Base-by-base conservation (phyloP, 805 yeast species). In the Starmerella scarabaei region DNA sequence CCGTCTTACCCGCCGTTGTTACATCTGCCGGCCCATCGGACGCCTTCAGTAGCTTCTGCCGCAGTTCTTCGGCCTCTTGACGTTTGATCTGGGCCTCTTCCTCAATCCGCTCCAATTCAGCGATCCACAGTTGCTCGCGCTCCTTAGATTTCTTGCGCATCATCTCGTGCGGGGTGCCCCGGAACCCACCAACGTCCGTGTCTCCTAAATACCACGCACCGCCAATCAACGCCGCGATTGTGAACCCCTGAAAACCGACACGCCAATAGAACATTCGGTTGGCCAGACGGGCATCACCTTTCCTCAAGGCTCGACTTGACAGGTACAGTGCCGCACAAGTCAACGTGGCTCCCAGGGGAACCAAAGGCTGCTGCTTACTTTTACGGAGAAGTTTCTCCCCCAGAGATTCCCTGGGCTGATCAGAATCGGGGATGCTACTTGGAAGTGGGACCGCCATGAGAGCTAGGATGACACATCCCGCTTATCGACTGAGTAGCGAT, bases 191-290 rank as follows among this genome's bases (percentile, higher is more conserved):
- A n/a, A 45, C 49, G 50, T 82, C 88, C 58, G 65, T 20, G 45
- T 72, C 82, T 43, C 70, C 65, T 50, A 67, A 67, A 33, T 47
- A 49, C 38, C 33, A 43, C 4, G 93, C 85, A 31, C 95, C 96
- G 11, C 73, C 75, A 5, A 85, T 77, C 37, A 86, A 65, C 0
- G 94, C 94, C 14, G 75, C 76, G 31, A 86, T 63, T 0, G 96
- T 86, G 42, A 79, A 72, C 3, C 80, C 83, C 61, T 86, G 96
- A 51, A 84, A 68, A 0, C 73, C 91, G 34, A 86, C 88, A 67
- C 96, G 78, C 74, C 84, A 82, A 51, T 88, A 70, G 66, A 83
- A 86, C 74, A 82, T 85, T 36, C 72, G 71, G 61, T 86, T 94
- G 0, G 95, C 93, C 40, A 73, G 74, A 33, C 66, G 64, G 45